Evolutionary conservation across 768 basidiomycete genomes (phyloP).

Genomic region (Phaeolepiota aurea): DNA sequence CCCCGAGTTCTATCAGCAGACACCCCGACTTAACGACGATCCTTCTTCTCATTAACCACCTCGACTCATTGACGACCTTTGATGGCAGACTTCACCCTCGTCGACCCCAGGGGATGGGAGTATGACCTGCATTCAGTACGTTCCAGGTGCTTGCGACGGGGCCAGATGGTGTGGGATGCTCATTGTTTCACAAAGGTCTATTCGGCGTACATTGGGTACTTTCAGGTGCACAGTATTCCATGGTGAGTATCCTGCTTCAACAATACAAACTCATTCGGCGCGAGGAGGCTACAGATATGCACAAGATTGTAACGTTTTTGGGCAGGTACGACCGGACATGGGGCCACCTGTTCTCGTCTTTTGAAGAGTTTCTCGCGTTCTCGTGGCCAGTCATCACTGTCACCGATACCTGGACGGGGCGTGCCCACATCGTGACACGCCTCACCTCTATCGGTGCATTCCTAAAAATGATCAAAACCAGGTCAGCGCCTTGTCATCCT

Average conservation of each 20-base stretch:
- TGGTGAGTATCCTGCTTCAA: constrained; percentile 40
- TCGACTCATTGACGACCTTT: neutral
- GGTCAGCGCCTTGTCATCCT: constrained; percentile 27
- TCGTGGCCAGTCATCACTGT: constrained; percentile 79
- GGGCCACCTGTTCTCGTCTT: constrained; percentile 72
- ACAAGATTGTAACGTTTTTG: neutral
- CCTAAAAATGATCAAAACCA: constrained; percentile 78
- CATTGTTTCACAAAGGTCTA: constrained; percentile 53
- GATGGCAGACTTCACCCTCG: constrained; percentile 66
- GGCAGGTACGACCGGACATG: constrained; percentile 73
- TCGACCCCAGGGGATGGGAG: constrained; percentile 73
- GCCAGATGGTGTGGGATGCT: too few species aligned
- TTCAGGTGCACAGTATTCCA: constrained; percentile 59
- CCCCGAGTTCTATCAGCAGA: too few species aligned
- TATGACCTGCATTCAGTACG: constrained; percentile 72
- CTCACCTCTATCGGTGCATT: constrained; percentile 65
- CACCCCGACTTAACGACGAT: too few species aligned
- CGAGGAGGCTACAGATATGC: neutral
- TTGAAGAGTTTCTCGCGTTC: constrained; percentile 72
- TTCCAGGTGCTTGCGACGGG: too few species aligned
- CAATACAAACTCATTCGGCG: too few species aligned
- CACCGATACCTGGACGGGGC: constrained; percentile 64
- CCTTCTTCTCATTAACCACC: neutral
- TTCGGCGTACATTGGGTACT: constrained; percentile 73
- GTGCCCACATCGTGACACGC: constrained; percentile 75